Evolutionary conservation across 192 early-diverging fungal species (phyloP).

Genomic region (Coemansia reversa): DNA sequence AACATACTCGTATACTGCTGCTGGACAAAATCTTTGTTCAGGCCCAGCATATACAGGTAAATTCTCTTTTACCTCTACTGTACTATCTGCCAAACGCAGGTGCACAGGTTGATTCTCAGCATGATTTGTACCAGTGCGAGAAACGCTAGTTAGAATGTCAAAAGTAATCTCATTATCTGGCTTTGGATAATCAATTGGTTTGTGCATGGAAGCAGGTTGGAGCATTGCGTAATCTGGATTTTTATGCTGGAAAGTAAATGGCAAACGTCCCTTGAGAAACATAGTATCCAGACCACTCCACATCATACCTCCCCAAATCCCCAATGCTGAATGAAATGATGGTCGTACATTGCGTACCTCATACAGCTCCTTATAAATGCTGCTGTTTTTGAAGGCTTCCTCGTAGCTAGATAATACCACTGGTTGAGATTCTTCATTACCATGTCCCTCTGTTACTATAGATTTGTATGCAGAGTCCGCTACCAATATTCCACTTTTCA

Average conservation of each 20-base stretch:
- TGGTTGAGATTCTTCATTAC: slow-evolving; percentile 56
- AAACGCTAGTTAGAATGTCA: slow-evolving; percentile 92
- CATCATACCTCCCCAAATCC: slow-evolving; percentile 78
- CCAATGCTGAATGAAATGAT: slow-evolving; percentile 87
- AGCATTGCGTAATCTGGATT: slow-evolving; percentile 78
- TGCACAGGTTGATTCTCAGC: slow-evolving; percentile 95
- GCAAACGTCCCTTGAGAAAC: slow-evolving; percentile 84
- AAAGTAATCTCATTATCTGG: slow-evolving; percentile 94
- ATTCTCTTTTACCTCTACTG: slow-evolving; percentile 79
- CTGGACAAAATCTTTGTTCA: slow-evolving; percentile 95
- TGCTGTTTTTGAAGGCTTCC: slow-evolving; percentile 76
- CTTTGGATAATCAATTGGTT: slow-evolving; percentile 94
- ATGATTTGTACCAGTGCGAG: slow-evolving; percentile 91
- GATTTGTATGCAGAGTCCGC: slow-evolving; percentile 86
- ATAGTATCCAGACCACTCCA: slow-evolving; percentile 90
- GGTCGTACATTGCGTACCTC: slow-evolving; percentile 92
- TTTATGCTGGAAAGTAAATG: slow-evolving; percentile 92
- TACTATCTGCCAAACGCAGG: slow-evolving; percentile 73
- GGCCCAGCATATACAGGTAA: slow-evolving; percentile 88
- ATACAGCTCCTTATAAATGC: slow-evolving; percentile 88
- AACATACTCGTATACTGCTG: slow-evolving; percentile 97
- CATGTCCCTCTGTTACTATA: slow-evolving; percentile 44
- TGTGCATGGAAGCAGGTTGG: slow-evolving; percentile 66
- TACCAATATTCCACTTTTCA: slow-evolving; percentile 97
- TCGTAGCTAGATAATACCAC: slow-evolving; percentile 78